Conservation (phyloP, 2,329 filamentous ascomycete genomes). For the Claviceps digitariae region DNA sequence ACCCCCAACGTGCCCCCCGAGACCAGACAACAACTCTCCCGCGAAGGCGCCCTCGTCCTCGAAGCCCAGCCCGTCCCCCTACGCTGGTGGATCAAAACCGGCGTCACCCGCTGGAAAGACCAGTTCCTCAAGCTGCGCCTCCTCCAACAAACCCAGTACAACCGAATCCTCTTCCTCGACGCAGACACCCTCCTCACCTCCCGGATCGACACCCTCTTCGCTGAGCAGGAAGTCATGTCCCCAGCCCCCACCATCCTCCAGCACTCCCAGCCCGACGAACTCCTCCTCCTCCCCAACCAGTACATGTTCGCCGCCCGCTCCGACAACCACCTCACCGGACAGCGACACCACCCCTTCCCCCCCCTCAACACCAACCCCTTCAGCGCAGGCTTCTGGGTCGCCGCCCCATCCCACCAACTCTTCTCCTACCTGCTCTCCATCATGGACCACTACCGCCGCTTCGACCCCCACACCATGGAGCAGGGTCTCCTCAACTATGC, state of each 20-base stretch:
- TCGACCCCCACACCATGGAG: constrained; percentile 25
- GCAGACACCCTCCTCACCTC: constrained; percentile 25
- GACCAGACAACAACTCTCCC: not conserved
- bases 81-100: constrained; percentile 21
- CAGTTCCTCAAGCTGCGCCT: constrained; percentile 29
- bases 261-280: constrained; percentile 24
- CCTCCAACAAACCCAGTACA: constrained; percentile 26
- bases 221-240: not conserved
- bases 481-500: constrained; percentile 31
- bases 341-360: constrained; percentile 22
- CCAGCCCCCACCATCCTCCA: not conserved
- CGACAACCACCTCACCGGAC: constrained; percentile 18
- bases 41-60: not conserved
- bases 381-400: constrained; percentile 28
- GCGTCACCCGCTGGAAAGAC: constrained; percentile 25
- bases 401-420: constrained; percentile 22
- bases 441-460: constrained; percentile 20
- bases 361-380: constrained; percentile 18
- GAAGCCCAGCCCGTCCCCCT: constrained; percentile 13
- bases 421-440: constrained; percentile 25
- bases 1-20: not conserved
- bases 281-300: constrained; percentile 15
- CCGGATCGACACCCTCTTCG: constrained; percentile 16
- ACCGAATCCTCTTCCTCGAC: constrained; percentile 29
- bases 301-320: constrained; percentile 22